These are phyloP conservation scores for Alternaria viburni DNA, from an alignment of 2,329 filamentous ascomycete species.

Conservation along the genomic window DNA sequence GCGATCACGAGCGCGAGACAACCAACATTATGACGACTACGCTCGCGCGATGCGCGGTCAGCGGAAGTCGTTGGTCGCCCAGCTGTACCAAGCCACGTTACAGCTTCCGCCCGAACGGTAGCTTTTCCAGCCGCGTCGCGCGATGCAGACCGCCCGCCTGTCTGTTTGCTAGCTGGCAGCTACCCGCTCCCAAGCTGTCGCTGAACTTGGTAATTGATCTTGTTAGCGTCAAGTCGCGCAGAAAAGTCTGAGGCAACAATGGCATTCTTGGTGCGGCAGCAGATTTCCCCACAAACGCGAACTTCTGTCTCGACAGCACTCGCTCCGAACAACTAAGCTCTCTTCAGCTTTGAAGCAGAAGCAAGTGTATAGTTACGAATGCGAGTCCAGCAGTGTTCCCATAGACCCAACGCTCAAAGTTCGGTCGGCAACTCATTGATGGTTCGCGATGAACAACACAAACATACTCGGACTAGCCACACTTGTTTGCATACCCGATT, in stretches of 20 bases:
- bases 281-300: not conserved
- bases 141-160: not conserved
- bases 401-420: not conserved
- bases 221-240: not conserved
- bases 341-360: not conserved
- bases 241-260: not conserved
- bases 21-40: conserved; percentile 23
- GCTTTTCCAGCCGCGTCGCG: not conserved
- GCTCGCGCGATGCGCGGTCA: not conserved
- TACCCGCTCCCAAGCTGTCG: conserved; percentile 13
- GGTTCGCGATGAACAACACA: not conserved
- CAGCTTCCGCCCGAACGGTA: conserved; percentile 1
- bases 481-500: not conserved
- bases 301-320: not conserved
- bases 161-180: conserved; percentile 4
- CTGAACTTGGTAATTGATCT: conserved; percentile 10
- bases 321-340: not conserved
- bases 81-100: conserved; percentile 20
- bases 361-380: not conserved
- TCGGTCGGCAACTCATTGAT: not conserved
- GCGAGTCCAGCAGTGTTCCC: too few relatives aligned
- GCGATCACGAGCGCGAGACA: not conserved
- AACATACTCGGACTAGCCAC: not conserved
- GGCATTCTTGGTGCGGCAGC: not conserved
- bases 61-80: conserved; percentile 4